Base-by-base conservation (phyloP, 148 eudicot genomes). In the Linanthus parryae region DNA sequence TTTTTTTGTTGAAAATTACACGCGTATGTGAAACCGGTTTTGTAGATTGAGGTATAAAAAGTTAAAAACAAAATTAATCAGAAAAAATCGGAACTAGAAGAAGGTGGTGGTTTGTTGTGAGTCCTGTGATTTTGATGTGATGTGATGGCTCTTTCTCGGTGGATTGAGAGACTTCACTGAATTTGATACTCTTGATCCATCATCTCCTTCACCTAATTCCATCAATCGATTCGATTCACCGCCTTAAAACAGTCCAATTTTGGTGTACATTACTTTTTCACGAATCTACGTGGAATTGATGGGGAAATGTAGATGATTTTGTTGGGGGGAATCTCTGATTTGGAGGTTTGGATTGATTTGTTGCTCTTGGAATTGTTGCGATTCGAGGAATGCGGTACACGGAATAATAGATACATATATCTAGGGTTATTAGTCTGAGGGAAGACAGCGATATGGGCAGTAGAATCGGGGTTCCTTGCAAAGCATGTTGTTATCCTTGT, bases 401-500 rank as follows among this genome's bases (percentile, higher is more conserved):
- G 52, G 27, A 26, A 53, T 46, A 62, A 44, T 25, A 30, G 39
- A 20, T 54, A 18, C 30, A 36, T 28, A 36, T 39, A 21, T n/a
- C n/a, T n/a, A n/a, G n/a, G n/a, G n/a, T n/a, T n/a, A n/a, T 41
- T 48, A 42, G 41, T 34, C 34, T 39, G 36, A 56, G 56, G 61
- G 45, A 7, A 55, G 48, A 57, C 44, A 71, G 52, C 71, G 85
- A 47, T 65, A 78, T 85, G 95, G 88, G 83, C 62, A 54, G 68
- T 68, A 62, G 70, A 52, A 36, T 61, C 44, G 30, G 56, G 52
- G 36, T 31, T 67, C 51, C 63, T 69, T 63, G 25, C 54, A 47
- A 85, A 80, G 76, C 58, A 90, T 90, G 91, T 90, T 90, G 85
- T 75, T 85, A 71, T 82, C 97, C 62, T 81, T 81, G 69, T 74